These are phyloP conservation scores for Schrenkiella parvula DNA, from an alignment of 345 rosid species.

Conservation along the genomic window DNA sequence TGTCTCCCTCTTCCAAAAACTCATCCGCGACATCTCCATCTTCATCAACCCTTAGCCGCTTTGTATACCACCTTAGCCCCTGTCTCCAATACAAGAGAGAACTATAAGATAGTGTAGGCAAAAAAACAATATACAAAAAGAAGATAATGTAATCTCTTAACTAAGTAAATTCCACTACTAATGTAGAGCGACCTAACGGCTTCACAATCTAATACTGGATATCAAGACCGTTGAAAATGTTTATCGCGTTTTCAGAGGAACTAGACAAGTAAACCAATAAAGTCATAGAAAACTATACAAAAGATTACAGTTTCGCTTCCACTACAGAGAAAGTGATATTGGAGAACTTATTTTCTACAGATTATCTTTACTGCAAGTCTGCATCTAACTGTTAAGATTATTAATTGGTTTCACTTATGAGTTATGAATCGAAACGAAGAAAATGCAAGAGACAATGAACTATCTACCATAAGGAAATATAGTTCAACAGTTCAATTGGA, in stretches of 20 bases:
- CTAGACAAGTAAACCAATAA: neutral
- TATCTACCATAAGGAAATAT: neutral
- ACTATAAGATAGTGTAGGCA: neutral
- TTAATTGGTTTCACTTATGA: neutral
- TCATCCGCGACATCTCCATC: constrained; percentile 97
- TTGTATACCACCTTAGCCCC: constrained; percentile 91
- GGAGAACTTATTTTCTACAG: neutral
- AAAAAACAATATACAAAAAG: neutral
- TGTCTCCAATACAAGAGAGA: constrained; percentile 23
- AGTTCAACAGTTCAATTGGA: neutral
- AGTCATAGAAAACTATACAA: neutral
- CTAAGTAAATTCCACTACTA: neutral
- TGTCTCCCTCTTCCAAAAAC: constrained; percentile 62
- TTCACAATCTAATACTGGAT: neutral
- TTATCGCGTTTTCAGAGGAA: neutral
- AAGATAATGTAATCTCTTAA: neutral
- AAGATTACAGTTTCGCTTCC: neutral
- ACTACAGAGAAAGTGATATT: neutral
- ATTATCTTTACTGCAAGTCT: neutral
- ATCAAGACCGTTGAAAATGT: neutral
- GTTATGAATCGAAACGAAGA: neutral
- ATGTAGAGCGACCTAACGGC: neutral
- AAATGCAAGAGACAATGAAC: neutral
- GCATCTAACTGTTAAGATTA: neutral
- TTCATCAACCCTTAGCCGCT: constrained; percentile 69